Evolutionary conservation across 345 rosid genomes (phyloP), one percentile per base, ranked within the genome.

Genomic region (Melastoma malabathricum): DNA sequence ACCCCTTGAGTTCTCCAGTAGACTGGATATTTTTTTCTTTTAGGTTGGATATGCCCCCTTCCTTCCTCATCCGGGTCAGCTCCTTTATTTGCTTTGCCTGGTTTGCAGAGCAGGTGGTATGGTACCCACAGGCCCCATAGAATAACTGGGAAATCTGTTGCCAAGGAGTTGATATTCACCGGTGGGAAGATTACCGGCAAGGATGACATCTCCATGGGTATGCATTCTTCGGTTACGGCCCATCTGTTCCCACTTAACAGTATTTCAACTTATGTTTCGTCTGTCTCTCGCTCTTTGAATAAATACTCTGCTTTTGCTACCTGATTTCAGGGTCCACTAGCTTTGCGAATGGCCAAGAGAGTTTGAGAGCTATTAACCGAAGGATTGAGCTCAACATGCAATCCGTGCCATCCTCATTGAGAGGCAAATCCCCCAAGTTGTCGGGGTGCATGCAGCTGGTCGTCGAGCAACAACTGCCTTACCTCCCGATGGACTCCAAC

Each of bases 111-210:
- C 89, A 49, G 95, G 96, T 34, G 41, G 98, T 63, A 84, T 34
- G 41, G 98, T 63, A 84, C 98, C 31, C 93, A 84, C 57, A 66
- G 95, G 58, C 98, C 84, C 55, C 83, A 95, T 15, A 79, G 95
- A 68, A 66, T 92, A 58, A 82, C 82, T 18, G 98, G 98, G 51
- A 82, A 72, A 56, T 74, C 96, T 19, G 48, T 78, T 15, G 80
- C 98, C 19, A 86, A 86, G 63, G 95, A 90, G 62, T 80, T 90
- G 59, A 80, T 90, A 68, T 82, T 70, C 70, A 84, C 96, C 3
- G 95, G 89, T 38, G 78, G 78, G 63, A 86, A 55, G 77, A 63
- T 92, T 50, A 60, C 70, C 66, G 96, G 83, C 59, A 72, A 51
- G 65, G 85, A 86, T 64, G 98, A 96, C 25, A 49, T 72, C 55